Base-by-base conservation (phyloP, 352 stramenopile species). In the Globisporangium emineosum region DNA sequence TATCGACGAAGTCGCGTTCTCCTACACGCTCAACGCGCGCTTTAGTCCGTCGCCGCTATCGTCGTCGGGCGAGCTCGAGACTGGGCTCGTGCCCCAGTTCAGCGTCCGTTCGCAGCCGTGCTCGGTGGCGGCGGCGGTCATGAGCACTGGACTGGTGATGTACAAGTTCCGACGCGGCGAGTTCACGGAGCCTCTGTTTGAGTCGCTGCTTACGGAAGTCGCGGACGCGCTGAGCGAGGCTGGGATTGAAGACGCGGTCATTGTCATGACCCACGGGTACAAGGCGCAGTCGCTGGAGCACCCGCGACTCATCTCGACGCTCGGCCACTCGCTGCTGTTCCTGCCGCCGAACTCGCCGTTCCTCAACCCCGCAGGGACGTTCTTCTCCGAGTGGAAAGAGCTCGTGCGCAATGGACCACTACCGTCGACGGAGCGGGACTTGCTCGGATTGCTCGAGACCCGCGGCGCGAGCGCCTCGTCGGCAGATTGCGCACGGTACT, bases 331-430 rank as follows among this genome's bases (percentile, higher is more conserved):
- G 13, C 25, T 55, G 4, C 49, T 55, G 21, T 55, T 55, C 5
- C 49, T 55, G 49, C 49, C 49, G 49, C 49, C 49, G 1, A 17
- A 55, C 23, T 55, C 49, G 49, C 49, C 49, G 49, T 55, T 55
- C 25, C 25, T 55, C 23, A 55, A 55, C 49, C 49, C 49, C 12
- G 49, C 25, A 5, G 49, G 30, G 25, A 21, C 49, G 49, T 55
- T 55, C 49, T 55, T 55, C 5, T 5, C 25, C 23, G 49, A 55
- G 12, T 55, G 49, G 49, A 55, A 17, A 17, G 23, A 33, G 49
- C 25, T 55, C 12, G 15, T 55, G 23, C 49, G 49, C 25, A 27
- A 25, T 4, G 49, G 49, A 15, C 25, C 49, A 13, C 49, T 55
- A 12, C 49, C 49, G 23, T 27, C 49, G 4, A 55, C 49, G 3